Evolutionary conservation across 768 basidiomycete species (phyloP).

Genomic region (Leccinum disarticulatum): DNA sequence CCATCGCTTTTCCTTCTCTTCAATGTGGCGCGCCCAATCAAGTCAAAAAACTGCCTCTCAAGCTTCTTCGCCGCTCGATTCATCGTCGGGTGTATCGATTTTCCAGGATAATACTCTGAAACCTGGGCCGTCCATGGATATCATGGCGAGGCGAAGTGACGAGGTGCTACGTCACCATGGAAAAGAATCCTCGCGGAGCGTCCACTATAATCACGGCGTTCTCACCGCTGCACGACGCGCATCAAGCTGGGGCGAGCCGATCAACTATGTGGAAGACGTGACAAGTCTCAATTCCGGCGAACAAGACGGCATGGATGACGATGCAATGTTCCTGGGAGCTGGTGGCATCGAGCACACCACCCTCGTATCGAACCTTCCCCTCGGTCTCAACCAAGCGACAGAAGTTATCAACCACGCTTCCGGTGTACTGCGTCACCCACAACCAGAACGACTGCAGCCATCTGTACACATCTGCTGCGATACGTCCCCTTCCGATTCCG

Average conservation of each 20-base stretch:
- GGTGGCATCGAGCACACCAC: constrained; percentile 41
- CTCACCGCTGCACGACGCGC: constrained; percentile 54
- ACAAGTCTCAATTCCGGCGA: constrained; percentile 46
- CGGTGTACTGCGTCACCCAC: constrained; percentile 28
- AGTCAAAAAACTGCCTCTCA: constrained; percentile 27
- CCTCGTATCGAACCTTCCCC: constrained; percentile 35
- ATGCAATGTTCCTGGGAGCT: constrained; percentile 53
- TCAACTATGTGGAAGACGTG: constrained; percentile 42
- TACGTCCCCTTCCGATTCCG: constrained; percentile 21
- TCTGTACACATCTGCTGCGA: constrained; percentile 27
- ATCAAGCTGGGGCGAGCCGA: constrained; percentile 62
- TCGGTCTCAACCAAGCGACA: constrained; percentile 30
- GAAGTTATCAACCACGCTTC: constrained; percentile 22
- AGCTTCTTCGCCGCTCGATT: constrained; percentile 32
- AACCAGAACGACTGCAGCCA: constrained; percentile 31
- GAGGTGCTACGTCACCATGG: constrained; percentile 41
- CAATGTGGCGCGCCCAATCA: constrained; percentile 26
- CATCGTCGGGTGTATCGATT: constrained; percentile 32
- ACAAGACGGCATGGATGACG: constrained; percentile 47
- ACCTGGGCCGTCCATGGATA: constrained; percentile 20
- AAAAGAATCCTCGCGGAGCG: constrained; percentile 25
- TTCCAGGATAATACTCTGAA: constrained; percentile 23
- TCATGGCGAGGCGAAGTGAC: constrained; percentile 40
- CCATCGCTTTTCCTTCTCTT: constrained; percentile 33
- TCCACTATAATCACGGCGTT: constrained; percentile 27